Evolutionary conservation across 176 grass and related monocot genomes (phyloP).

Genomic region (Carex kokanica): DNA sequence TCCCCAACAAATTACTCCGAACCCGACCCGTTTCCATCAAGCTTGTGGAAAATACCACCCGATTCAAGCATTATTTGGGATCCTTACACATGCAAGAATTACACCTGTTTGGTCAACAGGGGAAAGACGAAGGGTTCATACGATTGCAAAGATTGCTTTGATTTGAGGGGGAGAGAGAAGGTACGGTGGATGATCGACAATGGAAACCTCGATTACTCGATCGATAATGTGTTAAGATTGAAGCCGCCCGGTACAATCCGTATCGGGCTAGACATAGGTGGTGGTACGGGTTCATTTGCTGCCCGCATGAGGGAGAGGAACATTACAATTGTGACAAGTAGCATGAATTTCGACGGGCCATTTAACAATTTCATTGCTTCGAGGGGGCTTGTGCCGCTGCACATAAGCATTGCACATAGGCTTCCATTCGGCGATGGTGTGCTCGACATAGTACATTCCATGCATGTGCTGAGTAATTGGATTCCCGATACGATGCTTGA

Average conservation of each 20-base stretch:
- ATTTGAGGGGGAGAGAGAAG: constrained; percentile 65
- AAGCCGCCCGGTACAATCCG: constrained; percentile 45
- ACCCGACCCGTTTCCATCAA: constrained; percentile 41
- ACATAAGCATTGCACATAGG: constrained; percentile 58
- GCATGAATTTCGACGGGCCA: constrained; percentile 65
- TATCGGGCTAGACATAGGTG: constrained; percentile 79
- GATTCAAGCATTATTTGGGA: constrained; percentile 69
- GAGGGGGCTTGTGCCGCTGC: constrained; percentile 58
- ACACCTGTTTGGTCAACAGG: constrained; percentile 69
- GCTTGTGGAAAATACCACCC: constrained; percentile 63
- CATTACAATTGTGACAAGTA: constrained; percentile 74
- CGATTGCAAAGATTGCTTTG: constrained; percentile 92
- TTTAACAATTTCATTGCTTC: constrained; percentile 79
- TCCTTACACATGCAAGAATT: constrained; percentile 90
- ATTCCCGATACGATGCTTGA: constrained; percentile 61
- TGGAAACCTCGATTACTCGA: constrained; percentile 42
- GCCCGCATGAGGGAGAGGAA: constrained; percentile 68
- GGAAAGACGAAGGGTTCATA: constrained; percentile 36
- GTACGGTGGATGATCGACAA: constrained; percentile 60
- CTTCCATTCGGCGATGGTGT: constrained; percentile 65
- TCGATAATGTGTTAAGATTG: constrained; percentile 52
- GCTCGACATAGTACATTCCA: constrained; percentile 78
- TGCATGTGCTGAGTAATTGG: constrained; percentile 71
- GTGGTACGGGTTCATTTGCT: constrained; percentile 78
- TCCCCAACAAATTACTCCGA: constrained; percentile 45